Conservation (phyloP, 177 flowering plant species). For the Vitis hybrid region DNA sequence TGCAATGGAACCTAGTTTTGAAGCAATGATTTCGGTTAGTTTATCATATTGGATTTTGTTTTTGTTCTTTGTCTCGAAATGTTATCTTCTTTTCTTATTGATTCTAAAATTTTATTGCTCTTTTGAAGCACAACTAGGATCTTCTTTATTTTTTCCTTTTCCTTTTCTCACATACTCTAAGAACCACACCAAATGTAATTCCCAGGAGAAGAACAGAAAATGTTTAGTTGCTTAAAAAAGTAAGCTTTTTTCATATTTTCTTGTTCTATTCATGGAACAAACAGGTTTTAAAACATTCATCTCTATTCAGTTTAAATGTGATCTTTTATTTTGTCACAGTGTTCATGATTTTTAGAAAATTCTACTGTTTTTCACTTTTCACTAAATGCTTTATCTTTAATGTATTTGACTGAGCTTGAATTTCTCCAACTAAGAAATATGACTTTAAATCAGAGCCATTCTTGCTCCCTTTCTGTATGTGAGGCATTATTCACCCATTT, state of each 20-base stretch:
- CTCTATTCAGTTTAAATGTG: too few relatives aligned
- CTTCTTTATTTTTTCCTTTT: not conserved
- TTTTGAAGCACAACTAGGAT: conserved; percentile 2
- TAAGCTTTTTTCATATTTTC: not conserved
- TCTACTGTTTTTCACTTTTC: too few relatives aligned
- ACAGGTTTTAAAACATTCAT: too few relatives aligned
- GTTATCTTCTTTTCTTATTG: conserved; percentile 4
- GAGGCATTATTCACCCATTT: not conserved
- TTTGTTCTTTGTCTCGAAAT: not conserved
- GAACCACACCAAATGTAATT: not conserved
- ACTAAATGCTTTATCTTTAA: too few relatives aligned
- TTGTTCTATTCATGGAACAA: too few relatives aligned
- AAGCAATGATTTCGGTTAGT: conserved; percentile 93
- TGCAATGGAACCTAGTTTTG: conserved; percentile 83
- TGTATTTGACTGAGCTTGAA: too few relatives aligned
- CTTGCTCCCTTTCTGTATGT: too few relatives aligned
- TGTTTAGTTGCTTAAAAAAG: not conserved
- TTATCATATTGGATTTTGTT: not conserved
- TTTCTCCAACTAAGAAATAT: too few relatives aligned
- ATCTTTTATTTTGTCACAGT: too few relatives aligned
- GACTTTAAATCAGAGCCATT: too few relatives aligned
- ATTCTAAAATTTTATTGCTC: not conserved
- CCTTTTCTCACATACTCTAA: not conserved
- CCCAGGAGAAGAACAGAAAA: not conserved
- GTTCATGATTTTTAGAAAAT: too few relatives aligned